Conservation (phyloP, 805 yeast species). For the Kluyveromyces dobzhanskii region DNA sequence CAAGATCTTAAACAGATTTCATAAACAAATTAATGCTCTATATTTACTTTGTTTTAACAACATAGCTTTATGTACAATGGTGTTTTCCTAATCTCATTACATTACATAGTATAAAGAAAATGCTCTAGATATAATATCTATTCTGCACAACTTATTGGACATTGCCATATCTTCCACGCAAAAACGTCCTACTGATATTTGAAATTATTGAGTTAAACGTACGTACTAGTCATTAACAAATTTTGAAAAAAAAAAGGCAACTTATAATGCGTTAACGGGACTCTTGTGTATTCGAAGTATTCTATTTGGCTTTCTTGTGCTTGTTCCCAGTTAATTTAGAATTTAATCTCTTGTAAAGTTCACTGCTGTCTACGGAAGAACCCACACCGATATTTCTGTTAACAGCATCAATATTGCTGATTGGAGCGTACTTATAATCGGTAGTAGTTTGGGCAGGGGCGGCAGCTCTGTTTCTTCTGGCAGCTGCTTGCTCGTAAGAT, state of each 20-base stretch:
- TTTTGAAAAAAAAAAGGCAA: too few relatives aligned
- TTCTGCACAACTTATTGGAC: too few relatives aligned
- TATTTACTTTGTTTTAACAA: slow-evolving; percentile 5
- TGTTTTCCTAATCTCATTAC: slow-evolving; percentile 2
- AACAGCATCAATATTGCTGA: slow-evolving; percentile 42
- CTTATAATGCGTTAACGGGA: too few relatives aligned
- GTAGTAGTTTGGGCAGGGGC: slow-evolving; percentile 88
- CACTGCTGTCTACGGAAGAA: slow-evolving; percentile 51
- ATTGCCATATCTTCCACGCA: too few relatives aligned
- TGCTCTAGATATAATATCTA: slow-evolving; percentile 1
- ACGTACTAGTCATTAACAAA: too few relatives aligned
- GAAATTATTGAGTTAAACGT: too few relatives aligned
- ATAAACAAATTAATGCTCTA: slow-evolving; percentile 3
- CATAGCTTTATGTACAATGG: slow-evolving; percentile 5
- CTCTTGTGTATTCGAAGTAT: too few relatives aligned
- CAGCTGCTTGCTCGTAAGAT: slow-evolving; percentile 83
- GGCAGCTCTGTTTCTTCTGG: slow-evolving; percentile 88
- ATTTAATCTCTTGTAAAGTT: slow-evolving; percentile 73
- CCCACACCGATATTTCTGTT: slow-evolving; percentile 41
- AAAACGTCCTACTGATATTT: too few relatives aligned
- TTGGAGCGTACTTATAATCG: slow-evolving; percentile 87
- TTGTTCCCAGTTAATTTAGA: slow-evolving; percentile 23
- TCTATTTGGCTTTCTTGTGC: background rate
- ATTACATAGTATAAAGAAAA: slow-evolving; percentile 5
- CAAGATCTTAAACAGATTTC: slow-evolving; percentile 71